phyloP scores from a whole-genome alignment of 164 flowering plant genomes.

The Saururus chinensis region DNA sequence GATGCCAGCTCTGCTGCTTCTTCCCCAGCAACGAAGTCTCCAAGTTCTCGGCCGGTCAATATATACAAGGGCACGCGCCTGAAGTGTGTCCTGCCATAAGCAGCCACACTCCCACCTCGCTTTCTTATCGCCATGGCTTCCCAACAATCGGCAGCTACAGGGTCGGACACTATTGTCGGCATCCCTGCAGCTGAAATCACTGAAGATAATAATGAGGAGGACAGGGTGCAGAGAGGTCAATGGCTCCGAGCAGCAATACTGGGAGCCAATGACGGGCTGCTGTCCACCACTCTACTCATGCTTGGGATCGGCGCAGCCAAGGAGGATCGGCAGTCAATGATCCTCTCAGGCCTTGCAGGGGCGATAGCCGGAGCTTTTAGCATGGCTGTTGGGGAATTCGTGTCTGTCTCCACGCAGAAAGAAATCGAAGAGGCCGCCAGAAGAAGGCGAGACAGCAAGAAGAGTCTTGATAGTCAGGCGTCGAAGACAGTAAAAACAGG shows the following conservation, averaged over 20 bases:
- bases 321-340: slow-evolving; percentile 32
- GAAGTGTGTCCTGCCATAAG: background rate
- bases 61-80: background rate
- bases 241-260: slow-evolving; percentile 62
- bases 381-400: slow-evolving; percentile 64
- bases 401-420: slow-evolving; percentile 50
- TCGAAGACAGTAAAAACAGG: background rate
- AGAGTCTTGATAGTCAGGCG: no score
- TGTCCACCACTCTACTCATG: slow-evolving; percentile 54
- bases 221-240: slow-evolving; percentile 32
- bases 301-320: slow-evolving; percentile 42
- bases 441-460: background rate
- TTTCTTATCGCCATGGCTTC: background rate
- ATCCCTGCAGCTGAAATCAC: background rate
- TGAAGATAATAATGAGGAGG: background rate
- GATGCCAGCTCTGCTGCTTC: no score
- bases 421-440: slow-evolving; percentile 28
- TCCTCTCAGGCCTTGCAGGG: slow-evolving; percentile 58
- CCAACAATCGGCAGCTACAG: background rate
- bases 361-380: slow-evolving; percentile 61
- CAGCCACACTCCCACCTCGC: slow-evolving; percentile 1
- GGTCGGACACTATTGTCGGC: background rate
- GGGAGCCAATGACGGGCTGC: slow-evolving; percentile 52
- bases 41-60: no score
- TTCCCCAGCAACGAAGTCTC: no score